Evolutionary conservation across 495 filamentous ascomycete genomes (phyloP).

Genomic region (Elasticomyces elasticus): DNA sequence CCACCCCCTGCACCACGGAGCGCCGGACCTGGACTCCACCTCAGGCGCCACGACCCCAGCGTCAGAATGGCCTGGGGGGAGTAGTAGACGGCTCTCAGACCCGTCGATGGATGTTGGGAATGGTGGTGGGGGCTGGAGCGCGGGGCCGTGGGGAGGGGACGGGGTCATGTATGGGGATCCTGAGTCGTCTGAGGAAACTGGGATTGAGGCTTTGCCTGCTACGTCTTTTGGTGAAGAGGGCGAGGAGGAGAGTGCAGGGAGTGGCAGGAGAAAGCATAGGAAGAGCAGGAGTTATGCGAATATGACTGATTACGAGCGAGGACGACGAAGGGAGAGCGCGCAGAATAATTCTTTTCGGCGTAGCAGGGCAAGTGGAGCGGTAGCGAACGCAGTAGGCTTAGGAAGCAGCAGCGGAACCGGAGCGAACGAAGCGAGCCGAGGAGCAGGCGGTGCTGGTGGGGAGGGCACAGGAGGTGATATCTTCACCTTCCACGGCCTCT

Average conservation of each 20-base stretch:
- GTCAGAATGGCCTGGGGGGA: slow-evolving; percentile 54
- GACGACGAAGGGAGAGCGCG: slow-evolving; percentile 14
- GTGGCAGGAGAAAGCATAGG: slow-evolving; percentile 3
- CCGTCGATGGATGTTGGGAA: slow-evolving; percentile 1
- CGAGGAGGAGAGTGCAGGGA: neutral
- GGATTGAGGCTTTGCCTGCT: slow-evolving; percentile 57
- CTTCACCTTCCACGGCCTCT: neutral
- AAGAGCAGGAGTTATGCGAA: slow-evolving; percentile 18
- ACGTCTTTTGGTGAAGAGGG: slow-evolving; percentile 61
- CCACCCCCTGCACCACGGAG: slow-evolving; percentile 89
- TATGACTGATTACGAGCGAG: slow-evolving; percentile 21
- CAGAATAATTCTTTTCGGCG: slow-evolving; percentile 7
- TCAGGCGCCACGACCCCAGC: slow-evolving; percentile 76
- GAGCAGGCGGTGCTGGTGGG: too few relatives aligned
- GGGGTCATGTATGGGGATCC: slow-evolving; percentile 16
- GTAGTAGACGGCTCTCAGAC: slow-evolving; percentile 17
- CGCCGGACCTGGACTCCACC: slow-evolving; percentile 55
- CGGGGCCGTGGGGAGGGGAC: slow-evolving; percentile 22
- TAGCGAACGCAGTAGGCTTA: neutral
- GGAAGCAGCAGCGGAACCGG: too few relatives aligned
- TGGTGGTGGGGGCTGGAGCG: slow-evolving; percentile 13
- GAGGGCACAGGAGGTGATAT: neutral
- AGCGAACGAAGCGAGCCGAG: too few relatives aligned
- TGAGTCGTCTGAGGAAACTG: neutral
- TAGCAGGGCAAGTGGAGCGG: slow-evolving; percentile 1